phyloP scores from a whole-genome alignment of 1,284 basidiomycete genomes.

The Megacollybia platyphylla region DNA sequence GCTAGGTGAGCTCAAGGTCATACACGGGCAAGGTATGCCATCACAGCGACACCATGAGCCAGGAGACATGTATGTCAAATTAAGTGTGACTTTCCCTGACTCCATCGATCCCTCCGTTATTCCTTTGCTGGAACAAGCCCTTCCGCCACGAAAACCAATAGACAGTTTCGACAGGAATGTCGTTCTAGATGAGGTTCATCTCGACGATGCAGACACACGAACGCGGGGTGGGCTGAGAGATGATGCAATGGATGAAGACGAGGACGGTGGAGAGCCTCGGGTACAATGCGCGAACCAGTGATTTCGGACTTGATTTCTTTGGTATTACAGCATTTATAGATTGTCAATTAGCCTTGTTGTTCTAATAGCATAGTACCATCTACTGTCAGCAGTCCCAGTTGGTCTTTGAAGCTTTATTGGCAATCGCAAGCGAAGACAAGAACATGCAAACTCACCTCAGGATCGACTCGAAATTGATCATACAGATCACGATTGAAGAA shows the following conservation, averaged over 20 bases:
- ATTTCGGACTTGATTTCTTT: conserved; percentile 11
- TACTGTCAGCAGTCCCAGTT: conserved; percentile 30
- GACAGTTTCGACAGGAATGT: conserved; percentile 61
- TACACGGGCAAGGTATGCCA: conserved; percentile 95
- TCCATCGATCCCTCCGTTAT: conserved; percentile 60
- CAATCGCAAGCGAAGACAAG: conserved; percentile 1
- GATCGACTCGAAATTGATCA: conserved; percentile 70
- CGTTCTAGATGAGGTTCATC: conserved; percentile 75
- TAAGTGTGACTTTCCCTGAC: conserved; percentile 88
- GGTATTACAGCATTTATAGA: conserved; percentile 9
- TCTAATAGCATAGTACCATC: neutral
- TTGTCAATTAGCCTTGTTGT: conserved; percentile 6
- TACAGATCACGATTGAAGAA: conserved; percentile 76
- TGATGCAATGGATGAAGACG: conserved; percentile 84
- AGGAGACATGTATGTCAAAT: conserved; percentile 86
- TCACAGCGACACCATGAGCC: conserved; percentile 95
- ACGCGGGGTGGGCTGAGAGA: conserved; percentile 43
- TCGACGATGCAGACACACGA: conserved; percentile 76
- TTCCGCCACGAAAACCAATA: conserved; percentile 69
- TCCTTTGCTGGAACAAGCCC: conserved; percentile 73
- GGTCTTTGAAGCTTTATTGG: conserved; percentile 20
- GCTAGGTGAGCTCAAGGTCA: conserved; percentile 80
- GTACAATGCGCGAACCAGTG: conserved; percentile 81
- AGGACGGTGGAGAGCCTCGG: conserved; percentile 45
- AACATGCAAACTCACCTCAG: conserved; percentile 42